Evolutionary conservation across 2,329 filamentous ascomycete species (phyloP).

Genomic region (Penicillium italicum): DNA sequence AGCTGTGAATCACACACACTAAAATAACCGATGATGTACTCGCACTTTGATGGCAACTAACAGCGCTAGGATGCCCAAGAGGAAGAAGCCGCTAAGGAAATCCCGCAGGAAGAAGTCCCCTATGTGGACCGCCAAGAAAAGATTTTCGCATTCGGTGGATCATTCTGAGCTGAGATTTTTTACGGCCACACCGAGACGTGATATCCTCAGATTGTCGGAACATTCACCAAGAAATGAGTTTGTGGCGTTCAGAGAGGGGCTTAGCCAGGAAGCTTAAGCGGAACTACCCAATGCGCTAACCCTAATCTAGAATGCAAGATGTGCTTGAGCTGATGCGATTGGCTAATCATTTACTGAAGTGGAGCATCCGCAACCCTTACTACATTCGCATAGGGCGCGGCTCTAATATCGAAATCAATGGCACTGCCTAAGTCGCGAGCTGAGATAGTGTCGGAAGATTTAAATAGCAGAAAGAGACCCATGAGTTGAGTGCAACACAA

Average conservation of each 20-base stretch:
- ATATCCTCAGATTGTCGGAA: not conserved
- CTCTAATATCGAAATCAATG: not conserved
- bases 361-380: not conserved
- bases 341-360: not conserved
- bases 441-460: not conserved
- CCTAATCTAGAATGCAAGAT: not conserved
- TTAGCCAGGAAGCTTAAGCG: not conserved
- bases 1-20: not conserved
- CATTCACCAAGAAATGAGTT: not conserved
- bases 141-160: not conserved
- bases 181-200: not conserved
- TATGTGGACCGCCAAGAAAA: not conserved
- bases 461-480: not conserved
- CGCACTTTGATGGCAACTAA: not conserved
- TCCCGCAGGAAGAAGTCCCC: not conserved
- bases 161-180: not conserved
- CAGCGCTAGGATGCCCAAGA: not conserved
- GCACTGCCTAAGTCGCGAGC: slow-evolving; percentile 2
- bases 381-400: not conserved
- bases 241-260: not conserved
- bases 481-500: not conserved
- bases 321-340: not conserved
- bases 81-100: not conserved
- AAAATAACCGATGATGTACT: not conserved
- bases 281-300: not conserved